phyloP scores from a whole-genome alignment of 768 basidiomycete genomes.

The Russula sp. region DNA sequence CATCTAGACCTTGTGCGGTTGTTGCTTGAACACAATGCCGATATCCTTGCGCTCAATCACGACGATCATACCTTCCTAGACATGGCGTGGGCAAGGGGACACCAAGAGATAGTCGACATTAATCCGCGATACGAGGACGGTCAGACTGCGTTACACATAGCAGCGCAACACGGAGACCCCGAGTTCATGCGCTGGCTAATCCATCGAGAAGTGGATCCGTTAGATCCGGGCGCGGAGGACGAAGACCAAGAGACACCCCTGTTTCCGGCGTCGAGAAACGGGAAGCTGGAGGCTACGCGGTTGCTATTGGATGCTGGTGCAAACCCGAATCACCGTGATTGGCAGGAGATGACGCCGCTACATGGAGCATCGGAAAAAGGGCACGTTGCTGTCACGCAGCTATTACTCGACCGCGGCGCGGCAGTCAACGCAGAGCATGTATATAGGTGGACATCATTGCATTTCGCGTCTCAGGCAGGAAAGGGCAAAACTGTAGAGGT shows the following conservation, averaged over 20 bases:
- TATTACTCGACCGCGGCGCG: neutral
- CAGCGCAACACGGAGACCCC: neutral
- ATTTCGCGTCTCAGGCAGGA: neutral
- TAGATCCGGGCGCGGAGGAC: neutral
- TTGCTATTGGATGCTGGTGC: neutral
- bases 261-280: neutral
- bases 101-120: neutral
- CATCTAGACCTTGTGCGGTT: neutral
- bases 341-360: neutral
- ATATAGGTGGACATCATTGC: neutral
- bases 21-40: neutral
- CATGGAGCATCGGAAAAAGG: constrained; percentile 6
- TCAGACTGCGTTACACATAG: neutral
- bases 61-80: neutral
- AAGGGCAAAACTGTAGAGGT: neutral
- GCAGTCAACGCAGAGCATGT: neutral
- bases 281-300: neutral
- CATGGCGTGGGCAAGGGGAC: neutral
- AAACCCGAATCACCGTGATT: neutral
- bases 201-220: no score
- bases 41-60: neutral
- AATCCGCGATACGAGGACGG: neutral
- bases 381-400: neutral
- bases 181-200: neutral
- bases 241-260: neutral